phyloP scores from a whole-genome alignment of 352 stramenopile species.

The Pythium oligandrum region DNA sequence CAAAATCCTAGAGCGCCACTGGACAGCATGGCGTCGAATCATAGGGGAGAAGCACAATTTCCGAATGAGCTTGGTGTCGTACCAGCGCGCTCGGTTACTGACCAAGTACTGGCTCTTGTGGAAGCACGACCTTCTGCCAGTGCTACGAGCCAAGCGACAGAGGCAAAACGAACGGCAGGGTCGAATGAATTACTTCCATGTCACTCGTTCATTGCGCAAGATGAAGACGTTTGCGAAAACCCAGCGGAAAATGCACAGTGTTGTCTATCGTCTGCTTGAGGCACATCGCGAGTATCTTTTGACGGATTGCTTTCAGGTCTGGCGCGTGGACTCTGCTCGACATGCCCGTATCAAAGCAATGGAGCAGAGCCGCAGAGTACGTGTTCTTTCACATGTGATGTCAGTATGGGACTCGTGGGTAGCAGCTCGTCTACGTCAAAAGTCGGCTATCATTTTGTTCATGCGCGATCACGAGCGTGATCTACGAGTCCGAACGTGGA shows the following conservation, averaged over 20 bases:
- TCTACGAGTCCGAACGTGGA: background rate
- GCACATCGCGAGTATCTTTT: too few species aligned
- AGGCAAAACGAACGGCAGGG: background rate
- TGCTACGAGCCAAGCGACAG: constrained; percentile 3
- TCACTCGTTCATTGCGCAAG: constrained; percentile 1
- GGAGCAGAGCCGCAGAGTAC: too few species aligned
- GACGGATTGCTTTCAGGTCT: too few species aligned
- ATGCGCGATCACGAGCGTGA: background rate
- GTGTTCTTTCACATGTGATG: background rate
- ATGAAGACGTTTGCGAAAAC: constrained; percentile 4
- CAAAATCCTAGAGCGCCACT: constrained; percentile 34
- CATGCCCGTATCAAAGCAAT: too few species aligned
- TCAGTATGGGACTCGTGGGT: constrained; percentile 2
- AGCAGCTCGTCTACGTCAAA: background rate
- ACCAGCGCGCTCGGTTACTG: constrained; percentile 41
- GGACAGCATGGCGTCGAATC: constrained; percentile 34
- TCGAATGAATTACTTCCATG: background rate
- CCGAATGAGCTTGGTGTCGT: constrained; percentile 35
- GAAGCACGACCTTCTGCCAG: constrained; percentile 36
- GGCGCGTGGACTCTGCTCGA: too few species aligned
- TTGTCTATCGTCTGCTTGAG: too few species aligned
- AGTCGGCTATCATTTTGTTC: background rate
- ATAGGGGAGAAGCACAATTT: constrained; percentile 37
- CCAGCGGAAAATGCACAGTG: background rate
- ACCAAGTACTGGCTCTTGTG: constrained; percentile 64